Evolutionary conservation across 2,329 filamentous ascomycete species (phyloP).

Genomic region (Thelonectria olida): DNA sequence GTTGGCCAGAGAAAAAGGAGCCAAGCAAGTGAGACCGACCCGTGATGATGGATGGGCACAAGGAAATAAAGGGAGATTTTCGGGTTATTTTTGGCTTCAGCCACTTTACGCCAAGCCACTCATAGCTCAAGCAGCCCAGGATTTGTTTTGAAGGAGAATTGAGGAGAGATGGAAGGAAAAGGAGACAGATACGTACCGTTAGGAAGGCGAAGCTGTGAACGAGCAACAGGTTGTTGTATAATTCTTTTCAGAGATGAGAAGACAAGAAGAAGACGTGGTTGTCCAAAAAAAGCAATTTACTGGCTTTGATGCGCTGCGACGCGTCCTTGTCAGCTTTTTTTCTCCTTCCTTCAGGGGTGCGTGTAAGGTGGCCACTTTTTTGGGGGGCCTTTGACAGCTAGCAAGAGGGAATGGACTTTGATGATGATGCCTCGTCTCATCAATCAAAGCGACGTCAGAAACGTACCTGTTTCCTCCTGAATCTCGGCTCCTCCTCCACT

Average conservation of each 20-base stretch:
- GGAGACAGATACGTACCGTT: neutral
- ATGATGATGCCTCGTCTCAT: no score
- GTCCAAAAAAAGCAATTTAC: slow-evolving; percentile 6
- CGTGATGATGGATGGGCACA: slow-evolving; percentile 9
- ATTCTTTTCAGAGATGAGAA: neutral
- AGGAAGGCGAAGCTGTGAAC: neutral
- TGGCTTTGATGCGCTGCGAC: slow-evolving; percentile 16
- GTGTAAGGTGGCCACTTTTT: slow-evolving; percentile 5
- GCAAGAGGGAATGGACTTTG: no score
- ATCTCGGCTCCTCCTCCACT: no score
- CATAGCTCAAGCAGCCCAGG: no score
- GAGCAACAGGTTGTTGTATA: neutral
- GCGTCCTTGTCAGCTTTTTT: slow-evolving; percentile 16
- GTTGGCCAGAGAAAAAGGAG: slow-evolving; percentile 33
- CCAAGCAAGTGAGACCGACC: slow-evolving; percentile 17
- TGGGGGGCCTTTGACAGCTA: no score
- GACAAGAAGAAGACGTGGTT: slow-evolving; percentile 13
- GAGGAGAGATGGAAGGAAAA: neutral
- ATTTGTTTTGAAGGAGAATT: neutral
- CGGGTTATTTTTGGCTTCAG: slow-evolving; percentile 6
- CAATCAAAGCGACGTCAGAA: no score
- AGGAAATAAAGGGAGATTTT: slow-evolving; percentile 18
- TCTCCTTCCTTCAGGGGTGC: slow-evolving; percentile 16
- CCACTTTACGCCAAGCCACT: slow-evolving; percentile 1
- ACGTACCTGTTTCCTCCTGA: no score